Percentiles rank a stretch among this genome's conserved stretches.
Evolutionary conservation across 225 moss, liverwort and hornwort genomes (phyloP).

Genomic region (Pleurozium schreberi): DNA sequence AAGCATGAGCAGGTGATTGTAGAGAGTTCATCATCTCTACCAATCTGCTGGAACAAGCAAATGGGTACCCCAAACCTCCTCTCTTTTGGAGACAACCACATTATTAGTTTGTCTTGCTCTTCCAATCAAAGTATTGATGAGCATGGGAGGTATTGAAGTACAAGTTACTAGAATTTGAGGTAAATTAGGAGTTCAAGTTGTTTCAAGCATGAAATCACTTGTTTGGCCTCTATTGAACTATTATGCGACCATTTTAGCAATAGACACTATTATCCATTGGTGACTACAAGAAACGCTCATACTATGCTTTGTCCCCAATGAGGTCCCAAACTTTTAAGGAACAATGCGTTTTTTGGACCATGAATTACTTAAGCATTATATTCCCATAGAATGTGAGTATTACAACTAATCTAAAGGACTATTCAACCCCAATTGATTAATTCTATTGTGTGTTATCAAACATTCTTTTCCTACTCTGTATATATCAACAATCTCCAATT

Average conservation of each 20-base stretch:
- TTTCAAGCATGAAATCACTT: neutral
- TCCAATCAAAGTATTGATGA: neutral
- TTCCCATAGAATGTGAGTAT: neutral
- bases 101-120: neutral
- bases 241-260: accelerated
- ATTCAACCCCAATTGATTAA: neutral
- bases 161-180: neutral
- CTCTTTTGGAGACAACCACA: neutral
- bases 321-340: accelerated
- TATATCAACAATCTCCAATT: neutral
- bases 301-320: accelerated
- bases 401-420: neutral
- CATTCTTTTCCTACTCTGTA: neutral
- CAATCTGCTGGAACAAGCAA: neutral
- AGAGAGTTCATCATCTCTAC: neutral
- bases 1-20: neutral
- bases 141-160: accelerated
- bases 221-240: accelerated
- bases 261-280: neutral
- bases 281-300: neutral
- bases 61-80: neutral
- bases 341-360: neutral
- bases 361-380: neutral
- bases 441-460: no score
- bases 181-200: neutral